Evolutionary conservation across 306 rosid genomes (phyloP).

Genomic region (Cicer pinnatifidum): DNA sequence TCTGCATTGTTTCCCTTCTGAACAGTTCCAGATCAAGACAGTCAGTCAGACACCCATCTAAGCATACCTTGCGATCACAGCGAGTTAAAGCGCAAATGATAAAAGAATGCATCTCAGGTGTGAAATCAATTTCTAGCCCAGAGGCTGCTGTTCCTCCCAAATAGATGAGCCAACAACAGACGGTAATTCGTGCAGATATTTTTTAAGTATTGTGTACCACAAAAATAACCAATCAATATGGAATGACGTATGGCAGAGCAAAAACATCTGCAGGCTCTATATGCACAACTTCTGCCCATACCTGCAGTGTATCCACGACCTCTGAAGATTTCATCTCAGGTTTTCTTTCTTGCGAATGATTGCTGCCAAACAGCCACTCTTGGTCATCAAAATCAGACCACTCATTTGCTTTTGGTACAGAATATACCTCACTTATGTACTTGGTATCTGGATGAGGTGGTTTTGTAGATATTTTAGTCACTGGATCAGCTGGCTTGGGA

Average conservation of each 20-base stretch:
- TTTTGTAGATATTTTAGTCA: conserved; percentile 44
- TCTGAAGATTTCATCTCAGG: conserved; percentile 46
- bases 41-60: conserved; percentile 32
- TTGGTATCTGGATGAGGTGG: conserved; percentile 72
- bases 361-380: conserved; percentile 67
- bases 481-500: conserved; percentile 50
- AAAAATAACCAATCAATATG: conserved; percentile 57
- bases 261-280: conserved; percentile 67
- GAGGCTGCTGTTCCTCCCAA: conserved; percentile 44
- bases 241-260: conserved; percentile 81
- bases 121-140: conserved; percentile 42
- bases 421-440: conserved; percentile 60
- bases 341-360: conserved; percentile 46
- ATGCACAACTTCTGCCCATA: conserved; percentile 76
- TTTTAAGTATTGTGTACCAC: conserved; percentile 39
- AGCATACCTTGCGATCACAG: conserved; percentile 10
- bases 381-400: conserved; percentile 58
- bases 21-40: conserved; percentile 36
- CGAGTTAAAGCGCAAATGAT: conserved; percentile 38
- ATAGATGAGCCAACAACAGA: conserved; percentile 21
- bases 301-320: conserved; percentile 54
- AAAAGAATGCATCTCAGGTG: conserved; percentile 44
- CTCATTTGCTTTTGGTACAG: conserved; percentile 62
- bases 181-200: conserved; percentile 39
- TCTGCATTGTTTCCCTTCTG: conserved; percentile 34